Evolutionary conservation across 306 rosid species (phyloP), one percentile per base, ranked within the genome.

Genomic region (Malus orientalis): DNA sequence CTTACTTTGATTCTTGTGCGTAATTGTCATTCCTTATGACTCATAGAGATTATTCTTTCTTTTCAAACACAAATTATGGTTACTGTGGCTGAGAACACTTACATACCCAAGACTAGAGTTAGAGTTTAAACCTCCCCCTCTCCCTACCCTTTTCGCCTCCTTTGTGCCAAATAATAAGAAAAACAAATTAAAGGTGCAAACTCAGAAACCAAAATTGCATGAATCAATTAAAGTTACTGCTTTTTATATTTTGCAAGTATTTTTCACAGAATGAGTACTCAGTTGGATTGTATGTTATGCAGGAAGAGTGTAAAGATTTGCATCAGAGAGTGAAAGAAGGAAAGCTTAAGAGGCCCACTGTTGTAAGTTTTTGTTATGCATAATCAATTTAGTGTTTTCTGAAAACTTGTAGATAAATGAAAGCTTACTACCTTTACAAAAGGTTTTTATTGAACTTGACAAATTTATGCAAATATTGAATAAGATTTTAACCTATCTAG

Each of bases 231-330:
- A 29, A 58, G 19, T 77, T 58, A 19, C 65, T 54, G 15, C 45
- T 42, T 42, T 42, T 10, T 8, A 42, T 42, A 9, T 42, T 42
- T 9, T 42, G 45, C 12, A 40, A 40, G 12, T 42, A 9, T 42
- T 42, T 42, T 42, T 42, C 45, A 10, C 45, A 42, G 45, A 40
- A 42, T 42, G 12, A 42, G 45, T 3, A 8, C 45, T 42, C 12
- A 42, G 45, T 42, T 42, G 45, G 45, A 42, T 2, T 9, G 45
- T 42, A 42, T 42, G 5, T 51, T 18, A 11, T 84, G 86, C 90
- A 93, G 97, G 96, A 88, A 87, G 97, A 93, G 80, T 90, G 96
- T 76, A 81, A 82, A 74, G 96, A 90, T 86, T 54, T 93, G 83
- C 74, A 66, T 38, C 83, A 84, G 53, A 85, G 88, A 81, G 74